phyloP scores from a whole-genome alignment of 2,329 filamentous ascomycete species.

The Tolypocladium ovalisporum region DNA sequence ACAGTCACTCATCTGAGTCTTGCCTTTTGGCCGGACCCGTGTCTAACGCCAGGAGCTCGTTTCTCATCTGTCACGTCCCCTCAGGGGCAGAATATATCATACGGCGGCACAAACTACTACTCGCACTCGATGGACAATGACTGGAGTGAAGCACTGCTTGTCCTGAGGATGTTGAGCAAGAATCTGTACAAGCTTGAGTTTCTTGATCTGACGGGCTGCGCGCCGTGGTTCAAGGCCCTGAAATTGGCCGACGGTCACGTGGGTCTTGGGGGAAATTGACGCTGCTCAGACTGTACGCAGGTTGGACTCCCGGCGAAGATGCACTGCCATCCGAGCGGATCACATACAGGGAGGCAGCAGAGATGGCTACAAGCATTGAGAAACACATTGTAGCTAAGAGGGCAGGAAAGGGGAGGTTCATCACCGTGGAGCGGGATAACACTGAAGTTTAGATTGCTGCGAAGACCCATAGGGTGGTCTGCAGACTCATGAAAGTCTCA shows the following conservation, averaged over 20 bases:
- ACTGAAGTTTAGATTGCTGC: conserved; percentile 2
- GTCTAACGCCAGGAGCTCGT: conserved; percentile 43
- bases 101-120: conserved; percentile 45
- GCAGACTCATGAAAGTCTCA: too few species aligned
- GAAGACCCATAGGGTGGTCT: too few species aligned
- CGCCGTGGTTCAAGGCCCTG: conserved; percentile 41
- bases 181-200: conserved; percentile 47
- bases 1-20: conserved; percentile 50
- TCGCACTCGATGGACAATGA: conserved; percentile 47
- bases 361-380: conserved; percentile 31
- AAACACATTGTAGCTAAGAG: conserved; percentile 34
- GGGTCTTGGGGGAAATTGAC: conserved; percentile 42
- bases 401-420: conserved; percentile 35
- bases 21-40: conserved; percentile 51
- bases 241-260: conserved; percentile 27
- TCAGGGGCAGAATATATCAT: conserved; percentile 33
- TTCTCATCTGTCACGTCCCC: conserved; percentile 34
- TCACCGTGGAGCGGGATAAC: conserved; percentile 35
- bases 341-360: conserved; percentile 22
- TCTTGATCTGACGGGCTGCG: conserved; percentile 50
- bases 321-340: conserved; percentile 20
- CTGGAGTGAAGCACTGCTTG: conserved; percentile 46
- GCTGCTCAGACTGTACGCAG: conserved; percentile 31
- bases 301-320: conserved; percentile 26
- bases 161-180: conserved; percentile 43